Evolutionary conservation across 805 yeast species (phyloP).

Genomic region (Wickerhamomyces bovis): DNA sequence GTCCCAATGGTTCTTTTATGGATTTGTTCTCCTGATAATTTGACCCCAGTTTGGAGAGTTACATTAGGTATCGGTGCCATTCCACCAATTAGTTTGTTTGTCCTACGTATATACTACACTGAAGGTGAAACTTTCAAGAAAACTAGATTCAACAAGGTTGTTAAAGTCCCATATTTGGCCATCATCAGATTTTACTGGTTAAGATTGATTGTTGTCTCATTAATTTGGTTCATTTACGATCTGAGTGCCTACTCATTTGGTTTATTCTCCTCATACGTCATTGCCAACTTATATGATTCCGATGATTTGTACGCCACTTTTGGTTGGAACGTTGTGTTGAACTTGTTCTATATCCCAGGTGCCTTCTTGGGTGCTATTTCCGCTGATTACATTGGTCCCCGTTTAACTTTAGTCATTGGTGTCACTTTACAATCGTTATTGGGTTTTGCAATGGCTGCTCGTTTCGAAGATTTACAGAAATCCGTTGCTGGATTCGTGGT

Average conservation of each 20-base stretch:
- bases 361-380: conserved; percentile 77
- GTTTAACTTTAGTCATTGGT: conserved; percentile 69
- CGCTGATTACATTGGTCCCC: conserved; percentile 90
- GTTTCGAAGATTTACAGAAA: conserved; percentile 45
- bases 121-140: conserved; percentile 71
- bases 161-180: conserved; percentile 58
- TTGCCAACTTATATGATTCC: conserved; percentile 49
- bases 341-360: conserved; percentile 87
- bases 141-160: conserved; percentile 59
- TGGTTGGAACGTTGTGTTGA: conserved; percentile 90
- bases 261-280: conserved; percentile 70
- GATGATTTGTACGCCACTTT: conserved; percentile 65
- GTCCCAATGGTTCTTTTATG: conserved; percentile 82
- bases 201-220: conserved; percentile 60
- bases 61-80: conserved; percentile 87
- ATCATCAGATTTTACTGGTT: conserved; percentile 81
- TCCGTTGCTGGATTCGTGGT: conserved; percentile 77
- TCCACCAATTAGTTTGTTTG: conserved; percentile 74
- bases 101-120: conserved; percentile 66
- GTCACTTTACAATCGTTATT: conserved; percentile 66
- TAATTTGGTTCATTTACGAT: conserved; percentile 90
- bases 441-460: conserved; percentile 81
- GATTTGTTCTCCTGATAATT: conserved; percentile 67
- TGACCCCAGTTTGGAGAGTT: conserved; percentile 86
- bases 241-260: conserved; percentile 86